Evolutionary conservation across 2,329 filamentous ascomycete genomes (phyloP).

Genomic region (Lasiodiplodia sp.): DNA sequence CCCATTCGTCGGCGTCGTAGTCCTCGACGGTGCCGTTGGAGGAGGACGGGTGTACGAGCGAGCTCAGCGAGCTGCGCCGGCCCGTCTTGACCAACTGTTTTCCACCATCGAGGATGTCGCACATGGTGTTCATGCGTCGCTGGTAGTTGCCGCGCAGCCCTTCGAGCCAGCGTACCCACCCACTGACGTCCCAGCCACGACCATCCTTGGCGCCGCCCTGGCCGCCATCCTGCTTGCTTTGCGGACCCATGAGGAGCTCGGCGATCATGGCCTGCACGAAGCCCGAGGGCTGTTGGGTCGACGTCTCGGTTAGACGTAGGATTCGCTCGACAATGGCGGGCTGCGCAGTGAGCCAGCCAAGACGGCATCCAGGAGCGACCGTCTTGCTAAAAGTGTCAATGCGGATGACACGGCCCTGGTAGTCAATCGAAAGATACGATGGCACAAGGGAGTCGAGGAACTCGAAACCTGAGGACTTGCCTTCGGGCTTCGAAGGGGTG

Average conservation of each 20-base stretch:
- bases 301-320: constrained; percentile 75
- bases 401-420: constrained; percentile 85
- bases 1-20: constrained; percentile 66
- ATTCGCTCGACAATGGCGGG: constrained; percentile 79
- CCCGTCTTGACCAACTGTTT: constrained; percentile 70
- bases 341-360: constrained; percentile 91
- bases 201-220: constrained; percentile 58
- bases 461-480: constrained; percentile 68
- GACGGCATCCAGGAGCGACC: constrained; percentile 83
- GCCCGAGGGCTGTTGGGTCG: constrained; percentile 84
- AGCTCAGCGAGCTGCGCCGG: constrained; percentile 45
- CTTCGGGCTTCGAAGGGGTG: constrained; percentile 39
- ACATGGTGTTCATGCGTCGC: constrained; percentile 83
- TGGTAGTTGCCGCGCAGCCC: constrained; percentile 86
- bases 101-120: constrained; percentile 72
- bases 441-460: constrained; percentile 86
- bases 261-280: constrained; percentile 87
- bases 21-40: constrained; percentile 31
- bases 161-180: constrained; percentile 91
- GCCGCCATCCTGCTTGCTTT: constrained; percentile 59
- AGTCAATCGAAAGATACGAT: constrained; percentile 81
- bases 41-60: constrained; percentile 40
- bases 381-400: constrained; percentile 96
- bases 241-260: constrained; percentile 76
- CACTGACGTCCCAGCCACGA: constrained; percentile 77